A percentile compares a stretch with the other conserved stretches of the same genome.
phyloP scores from a whole-genome alignment of 169 alveolate species.

The Plasmodium yoelii region DNA sequence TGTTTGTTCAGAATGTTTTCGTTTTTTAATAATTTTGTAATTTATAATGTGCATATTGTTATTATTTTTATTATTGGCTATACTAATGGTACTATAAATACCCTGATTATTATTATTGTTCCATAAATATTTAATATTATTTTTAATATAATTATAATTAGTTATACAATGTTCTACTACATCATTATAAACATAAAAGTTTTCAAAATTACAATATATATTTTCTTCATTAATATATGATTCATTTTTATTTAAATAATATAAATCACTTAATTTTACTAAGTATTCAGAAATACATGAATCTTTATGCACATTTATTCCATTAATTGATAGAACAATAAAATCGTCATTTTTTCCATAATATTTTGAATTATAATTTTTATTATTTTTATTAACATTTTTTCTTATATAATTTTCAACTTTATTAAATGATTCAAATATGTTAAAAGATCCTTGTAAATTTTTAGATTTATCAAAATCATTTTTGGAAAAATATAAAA shows the following conservation, averaged over 20 bases:
- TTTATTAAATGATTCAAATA: conserved; percentile 64
- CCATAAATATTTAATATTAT: conserved; percentile 56
- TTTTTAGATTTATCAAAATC: conserved; percentile 25
- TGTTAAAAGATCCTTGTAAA: conserved; percentile 60
- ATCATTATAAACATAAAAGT: conserved; percentile 73
- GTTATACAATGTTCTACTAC: conserved; percentile 35
- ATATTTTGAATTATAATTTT: conserved; percentile 21
- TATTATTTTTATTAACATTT: conserved; percentile 41
- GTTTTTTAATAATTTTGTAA: conserved; percentile 51
- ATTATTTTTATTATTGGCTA: neutral
- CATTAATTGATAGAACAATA: conserved; percentile 55
- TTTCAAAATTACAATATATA: conserved; percentile 57
- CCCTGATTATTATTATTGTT: neutral
- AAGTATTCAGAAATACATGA: conserved; percentile 65
- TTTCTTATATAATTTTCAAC: conserved; percentile 32
- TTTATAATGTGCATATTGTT: conserved; percentile 18
- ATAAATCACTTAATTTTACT: conserved; percentile 44
- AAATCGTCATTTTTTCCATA: conserved; percentile 48
- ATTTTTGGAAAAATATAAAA: conserved; percentile 9
- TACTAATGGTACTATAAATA: neutral
- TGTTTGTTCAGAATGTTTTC: conserved; percentile 26
- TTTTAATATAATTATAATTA: conserved; percentile 14
- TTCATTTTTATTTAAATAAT: conserved; percentile 56
- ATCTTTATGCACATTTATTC: conserved; percentile 69
- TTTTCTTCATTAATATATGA: conserved; percentile 43